Percentiles rank a stretch among this genome's conserved stretches.
phyloP scores from a whole-genome alignment of 2,329 filamentous ascomycete species.

The Purpureocillium takamizusanense region DNA sequence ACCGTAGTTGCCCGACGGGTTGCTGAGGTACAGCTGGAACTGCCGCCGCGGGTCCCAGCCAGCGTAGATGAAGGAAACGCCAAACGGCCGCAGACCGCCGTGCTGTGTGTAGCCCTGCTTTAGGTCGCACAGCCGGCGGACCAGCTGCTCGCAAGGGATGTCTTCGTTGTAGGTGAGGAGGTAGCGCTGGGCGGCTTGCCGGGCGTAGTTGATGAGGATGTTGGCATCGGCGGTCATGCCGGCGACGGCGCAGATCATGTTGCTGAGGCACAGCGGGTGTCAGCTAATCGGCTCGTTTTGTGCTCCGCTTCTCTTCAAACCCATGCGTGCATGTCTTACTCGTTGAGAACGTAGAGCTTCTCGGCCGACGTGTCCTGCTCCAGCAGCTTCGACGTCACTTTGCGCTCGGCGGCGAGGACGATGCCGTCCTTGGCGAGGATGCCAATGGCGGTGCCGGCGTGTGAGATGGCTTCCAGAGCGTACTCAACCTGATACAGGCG shows the following conservation, averaged over 20 bases:
- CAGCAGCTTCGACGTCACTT: constrained; percentile 97
- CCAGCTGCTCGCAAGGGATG: constrained; percentile 97
- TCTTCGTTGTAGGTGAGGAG: constrained; percentile 99
- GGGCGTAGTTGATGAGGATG: constrained; percentile 99
- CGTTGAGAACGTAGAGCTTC: constrained; percentile 99
- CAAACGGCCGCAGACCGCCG: constrained; percentile 94
- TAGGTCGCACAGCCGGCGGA: constrained; percentile 89
- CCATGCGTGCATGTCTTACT: constrained; percentile 48
- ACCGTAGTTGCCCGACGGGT: constrained; percentile 96
- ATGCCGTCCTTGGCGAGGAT: constrained; percentile 98
- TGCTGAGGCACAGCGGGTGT: constrained; percentile 46
- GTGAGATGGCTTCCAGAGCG: constrained; percentile 96
- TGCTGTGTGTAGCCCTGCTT: constrained; percentile 99
- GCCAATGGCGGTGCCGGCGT: constrained; percentile 91
- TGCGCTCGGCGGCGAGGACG: constrained; percentile 93
- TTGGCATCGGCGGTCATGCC: constrained; percentile 99
- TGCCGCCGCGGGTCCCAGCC: constrained; percentile 93
- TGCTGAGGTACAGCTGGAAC: constrained; percentile 98
- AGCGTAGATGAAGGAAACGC: constrained; percentile 98
- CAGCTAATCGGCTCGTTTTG: no score
- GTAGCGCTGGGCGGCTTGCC: constrained; percentile 92
- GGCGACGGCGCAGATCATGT: constrained; percentile 99
- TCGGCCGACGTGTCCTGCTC: constrained; percentile 99
- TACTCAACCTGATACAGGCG: constrained; percentile 99
- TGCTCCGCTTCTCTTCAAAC: no score